Evolutionary conservation across 1,284 basidiomycete genomes (phyloP).

Genomic region (Cerioporus squamosus): DNA sequence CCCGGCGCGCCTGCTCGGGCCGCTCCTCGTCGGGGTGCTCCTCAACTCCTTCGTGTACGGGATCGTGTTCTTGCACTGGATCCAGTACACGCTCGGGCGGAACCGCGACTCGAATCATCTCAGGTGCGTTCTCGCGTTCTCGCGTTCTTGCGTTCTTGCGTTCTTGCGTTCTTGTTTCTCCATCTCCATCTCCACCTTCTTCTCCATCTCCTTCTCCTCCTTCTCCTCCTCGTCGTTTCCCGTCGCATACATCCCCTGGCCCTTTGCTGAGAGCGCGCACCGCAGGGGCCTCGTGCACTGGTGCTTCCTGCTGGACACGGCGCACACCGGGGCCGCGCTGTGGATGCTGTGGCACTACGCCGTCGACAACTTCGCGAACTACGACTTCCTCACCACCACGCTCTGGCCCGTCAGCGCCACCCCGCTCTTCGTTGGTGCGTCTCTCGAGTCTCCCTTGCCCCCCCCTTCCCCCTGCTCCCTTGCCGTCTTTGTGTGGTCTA

Average conservation of each 20-base stretch:
- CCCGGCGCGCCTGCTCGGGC: slow-evolving; percentile 6
- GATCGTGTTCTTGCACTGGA: slow-evolving; percentile 11
- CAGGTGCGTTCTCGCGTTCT: neutral
- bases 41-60: slow-evolving; percentile 17
- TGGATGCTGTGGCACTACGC: slow-evolving; percentile 16
- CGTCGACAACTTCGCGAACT: slow-evolving; percentile 13
- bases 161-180: too few relatives aligned
- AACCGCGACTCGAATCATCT: neutral
- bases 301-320: slow-evolving; percentile 15
- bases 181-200: too few relatives aligned
- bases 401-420: slow-evolving; percentile 11
- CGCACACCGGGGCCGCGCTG: slow-evolving; percentile 5
- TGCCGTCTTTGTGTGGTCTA: neutral
- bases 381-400: neutral
- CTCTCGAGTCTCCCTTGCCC: neutral
- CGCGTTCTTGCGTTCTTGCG: too few relatives aligned
- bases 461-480: neutral
- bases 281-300: slow-evolving; percentile 12
- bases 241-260: too few relatives aligned
- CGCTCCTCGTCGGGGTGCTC: slow-evolving; percentile 12
- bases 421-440: slow-evolving; percentile 15
- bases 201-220: neutral
- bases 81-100: slow-evolving; percentile 9
- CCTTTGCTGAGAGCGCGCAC: too few relatives aligned
- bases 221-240: neutral